Conservation (phyloP, 352 stramenopile species). For the Globisporangium irregulare region DNA sequence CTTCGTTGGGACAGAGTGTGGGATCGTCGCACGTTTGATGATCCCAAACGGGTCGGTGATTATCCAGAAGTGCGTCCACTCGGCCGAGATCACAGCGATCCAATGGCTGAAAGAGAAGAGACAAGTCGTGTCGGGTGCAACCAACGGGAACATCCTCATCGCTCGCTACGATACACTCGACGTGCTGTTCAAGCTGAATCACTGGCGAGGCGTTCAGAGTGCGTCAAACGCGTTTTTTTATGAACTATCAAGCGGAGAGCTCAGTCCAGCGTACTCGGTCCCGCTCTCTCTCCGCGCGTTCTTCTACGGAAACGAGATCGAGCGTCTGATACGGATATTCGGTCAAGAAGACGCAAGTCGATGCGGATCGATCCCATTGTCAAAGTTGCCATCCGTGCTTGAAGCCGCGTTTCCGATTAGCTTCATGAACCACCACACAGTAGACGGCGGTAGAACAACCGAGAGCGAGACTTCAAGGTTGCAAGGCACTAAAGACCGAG, state of each 20-base stretch:
- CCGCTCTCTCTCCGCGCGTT: conserved; percentile 25
- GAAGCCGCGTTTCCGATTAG: conserved; percentile 23
- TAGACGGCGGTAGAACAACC: neutral
- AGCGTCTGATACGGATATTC: conserved; percentile 31
- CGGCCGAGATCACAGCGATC: conserved; percentile 21
- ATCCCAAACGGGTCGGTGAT: conserved; percentile 33
- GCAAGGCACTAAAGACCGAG: neutral
- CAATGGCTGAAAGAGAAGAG: conserved; percentile 19
- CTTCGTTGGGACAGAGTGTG: conserved; percentile 38
- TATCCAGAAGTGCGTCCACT: conserved; percentile 27
- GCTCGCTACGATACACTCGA: conserved; percentile 31
- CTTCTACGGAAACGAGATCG: conserved; percentile 36
- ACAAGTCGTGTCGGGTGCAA: conserved; percentile 27
- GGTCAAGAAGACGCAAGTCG: conserved; percentile 11
- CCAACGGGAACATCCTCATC: conserved; percentile 36
- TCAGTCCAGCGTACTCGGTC: conserved; percentile 26
- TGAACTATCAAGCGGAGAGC: conserved; percentile 7
- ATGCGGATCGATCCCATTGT: conserved; percentile 17
- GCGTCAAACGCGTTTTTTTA: conserved; percentile 25
- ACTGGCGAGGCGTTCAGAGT: conserved; percentile 38
- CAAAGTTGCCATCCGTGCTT: conserved; percentile 18
- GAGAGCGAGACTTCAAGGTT: neutral
- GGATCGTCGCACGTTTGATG: conserved; percentile 34
- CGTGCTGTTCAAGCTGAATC: conserved; percentile 32
- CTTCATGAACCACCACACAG: neutral